phyloP scores from a whole-genome alignment of 2,329 filamentous ascomycete genomes.

The Nemania serpens region DNA sequence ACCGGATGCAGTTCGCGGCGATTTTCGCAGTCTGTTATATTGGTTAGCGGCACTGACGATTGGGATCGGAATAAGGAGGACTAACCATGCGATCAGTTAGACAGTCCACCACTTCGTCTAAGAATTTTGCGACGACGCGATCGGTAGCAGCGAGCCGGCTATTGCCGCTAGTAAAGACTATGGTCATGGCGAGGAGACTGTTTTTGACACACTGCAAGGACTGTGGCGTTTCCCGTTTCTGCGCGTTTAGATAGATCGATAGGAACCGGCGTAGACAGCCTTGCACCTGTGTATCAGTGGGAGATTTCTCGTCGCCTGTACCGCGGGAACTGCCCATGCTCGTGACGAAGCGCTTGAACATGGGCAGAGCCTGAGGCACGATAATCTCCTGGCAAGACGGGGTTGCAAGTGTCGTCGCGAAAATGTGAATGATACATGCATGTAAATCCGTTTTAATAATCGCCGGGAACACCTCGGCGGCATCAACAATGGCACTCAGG shows the following conservation, averaged over 20 bases:
- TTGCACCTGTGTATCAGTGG: constrained; percentile 72
- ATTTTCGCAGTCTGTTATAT: constrained; percentile 76
- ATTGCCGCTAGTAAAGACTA: constrained; percentile 81
- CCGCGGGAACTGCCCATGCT: constrained; percentile 64
- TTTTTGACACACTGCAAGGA: constrained; percentile 92
- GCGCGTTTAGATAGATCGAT: constrained; percentile 75
- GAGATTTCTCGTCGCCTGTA: constrained; percentile 46
- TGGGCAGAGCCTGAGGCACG: constrained; percentile 86
- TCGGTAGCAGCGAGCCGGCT: constrained; percentile 77
- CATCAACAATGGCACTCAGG: constrained; percentile 87
- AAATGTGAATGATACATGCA: constrained; percentile 95
- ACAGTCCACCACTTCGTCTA: constrained; percentile 84
- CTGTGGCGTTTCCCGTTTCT: constrained; percentile 74
- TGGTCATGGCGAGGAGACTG: constrained; percentile 82
- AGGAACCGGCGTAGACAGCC: constrained; percentile 84
- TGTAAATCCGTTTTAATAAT: constrained; percentile 97
- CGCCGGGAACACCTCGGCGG: constrained; percentile 91
- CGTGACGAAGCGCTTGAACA: constrained; percentile 86
- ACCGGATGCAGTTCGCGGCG: constrained; percentile 86
- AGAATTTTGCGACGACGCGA: constrained; percentile 72
- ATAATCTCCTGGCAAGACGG: constrained; percentile 85
- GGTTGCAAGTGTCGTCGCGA: constrained; percentile 88
- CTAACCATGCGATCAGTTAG: constrained; percentile 74
- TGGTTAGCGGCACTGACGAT: constrained; percentile 24
- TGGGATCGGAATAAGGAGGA: constrained; percentile 3